Percentiles rank a stretch among this genome's conserved stretches.
phyloP scores from a whole-genome alignment of 768 basidiomycete species.

The Roridomyces roridus region DNA sequence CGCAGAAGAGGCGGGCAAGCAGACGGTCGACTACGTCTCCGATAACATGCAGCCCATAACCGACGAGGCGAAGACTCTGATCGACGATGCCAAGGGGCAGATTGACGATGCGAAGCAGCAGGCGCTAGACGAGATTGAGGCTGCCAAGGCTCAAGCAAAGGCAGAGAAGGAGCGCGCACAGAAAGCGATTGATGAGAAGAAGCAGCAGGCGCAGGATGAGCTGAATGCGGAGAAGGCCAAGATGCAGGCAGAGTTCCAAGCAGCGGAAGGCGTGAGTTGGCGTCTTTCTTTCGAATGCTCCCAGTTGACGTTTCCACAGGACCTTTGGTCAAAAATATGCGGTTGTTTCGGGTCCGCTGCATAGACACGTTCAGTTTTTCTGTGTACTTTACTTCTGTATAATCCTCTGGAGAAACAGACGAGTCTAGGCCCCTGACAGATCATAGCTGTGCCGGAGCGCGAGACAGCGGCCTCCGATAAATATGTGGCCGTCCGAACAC shows the following conservation, averaged over 20 bases:
- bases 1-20: slow-evolving; percentile 32
- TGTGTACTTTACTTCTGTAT: too few relatives aligned
- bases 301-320: too few relatives aligned
- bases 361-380: too few relatives aligned
- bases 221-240: slow-evolving; percentile 1
- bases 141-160: neutral
- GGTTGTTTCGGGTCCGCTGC: too few relatives aligned
- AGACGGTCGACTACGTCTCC: slow-evolving; percentile 32
- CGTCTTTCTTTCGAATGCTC: neutral
- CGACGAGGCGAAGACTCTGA: slow-evolving; percentile 2
- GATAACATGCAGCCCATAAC: slow-evolving; percentile 15
- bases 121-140: neutral
- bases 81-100: slow-evolving; percentile 6
- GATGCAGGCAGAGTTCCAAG: slow-evolving; percentile 9
- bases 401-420: too few relatives aligned
- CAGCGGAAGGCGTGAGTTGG: slow-evolving; percentile 15
- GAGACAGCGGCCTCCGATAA: too few relatives aligned
- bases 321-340: too few relatives aligned
- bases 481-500: too few relatives aligned
- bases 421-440: too few relatives aligned
- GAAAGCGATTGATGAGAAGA: neutral
- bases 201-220: slow-evolving; percentile 5
- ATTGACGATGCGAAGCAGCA: slow-evolving; percentile 12
- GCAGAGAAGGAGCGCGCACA: slow-evolving; percentile 1
- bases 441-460: too few relatives aligned